Evolutionary conservation across 371 early-diverging fungal genomes (phyloP).

Genomic region (Mucor saturninus): DNA sequence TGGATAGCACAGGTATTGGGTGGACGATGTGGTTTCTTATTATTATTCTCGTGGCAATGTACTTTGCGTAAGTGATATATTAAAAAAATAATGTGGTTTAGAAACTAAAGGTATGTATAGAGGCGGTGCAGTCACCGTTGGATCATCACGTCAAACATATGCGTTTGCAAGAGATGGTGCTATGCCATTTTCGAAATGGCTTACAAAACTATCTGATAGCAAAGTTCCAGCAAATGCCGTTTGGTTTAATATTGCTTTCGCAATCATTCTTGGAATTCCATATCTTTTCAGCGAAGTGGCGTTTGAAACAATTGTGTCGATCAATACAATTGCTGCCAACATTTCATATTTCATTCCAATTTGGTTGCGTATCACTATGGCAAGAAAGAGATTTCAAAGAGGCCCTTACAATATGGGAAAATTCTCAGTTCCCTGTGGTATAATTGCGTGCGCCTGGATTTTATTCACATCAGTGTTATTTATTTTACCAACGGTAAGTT

Average conservation of each 20-base stretch:
- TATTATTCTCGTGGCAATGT: conserved; percentile 61
- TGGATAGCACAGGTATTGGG: conserved; percentile 49
- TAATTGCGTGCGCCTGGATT: conserved; percentile 59
- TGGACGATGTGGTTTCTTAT: conserved; percentile 51
- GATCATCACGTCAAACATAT: conserved; percentile 66
- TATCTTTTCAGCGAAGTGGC: conserved; percentile 53
- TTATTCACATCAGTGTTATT: conserved; percentile 63
- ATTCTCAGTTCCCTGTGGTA: conserved; percentile 25
- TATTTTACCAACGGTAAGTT: conserved; percentile 48
- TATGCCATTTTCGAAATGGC: conserved; percentile 47
- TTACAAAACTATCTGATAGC: conserved; percentile 29
- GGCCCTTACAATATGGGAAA: conserved; percentile 27
- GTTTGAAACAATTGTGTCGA: conserved; percentile 68
- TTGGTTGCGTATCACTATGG: conserved; percentile 54
- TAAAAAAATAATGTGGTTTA: too few relatives aligned
- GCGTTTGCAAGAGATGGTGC: conserved; percentile 72
- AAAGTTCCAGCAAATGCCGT: conserved; percentile 52
- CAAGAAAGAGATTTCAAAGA: conserved; percentile 32
- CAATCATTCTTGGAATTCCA: conserved; percentile 47
- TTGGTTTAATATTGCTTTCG: conserved; percentile 53
- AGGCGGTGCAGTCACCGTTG: conserved; percentile 40
- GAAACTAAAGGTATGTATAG: background rate
- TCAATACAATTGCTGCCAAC: conserved; percentile 71
- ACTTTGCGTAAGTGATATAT: conserved; percentile 40
- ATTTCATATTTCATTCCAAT: conserved; percentile 76